Percentiles rank a stretch among this genome's conserved stretches.
Evolutionary conservation across 345 rosid genomes (phyloP).

Genomic region (Clausena lansium): DNA sequence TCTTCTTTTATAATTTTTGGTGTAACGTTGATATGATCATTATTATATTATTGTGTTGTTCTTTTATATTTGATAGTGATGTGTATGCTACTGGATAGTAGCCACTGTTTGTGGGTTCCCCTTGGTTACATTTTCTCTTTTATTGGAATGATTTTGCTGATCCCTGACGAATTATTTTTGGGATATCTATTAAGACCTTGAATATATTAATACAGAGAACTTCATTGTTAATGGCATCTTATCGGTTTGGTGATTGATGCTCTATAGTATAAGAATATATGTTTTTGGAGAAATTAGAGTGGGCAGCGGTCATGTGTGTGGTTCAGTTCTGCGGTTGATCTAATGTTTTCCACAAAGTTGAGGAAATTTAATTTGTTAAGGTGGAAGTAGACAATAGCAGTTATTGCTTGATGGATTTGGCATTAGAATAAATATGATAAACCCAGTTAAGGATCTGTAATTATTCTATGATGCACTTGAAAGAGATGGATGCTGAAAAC

Average conservation of each 20-base stretch:
- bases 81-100: neutral
- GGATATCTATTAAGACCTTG: neutral
- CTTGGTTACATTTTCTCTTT: neutral
- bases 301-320: neutral
- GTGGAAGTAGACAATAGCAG: neutral
- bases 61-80: neutral
- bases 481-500: neutral
- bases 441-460: neutral
- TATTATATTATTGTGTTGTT: neutral
- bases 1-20: neutral
- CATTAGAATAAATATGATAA: no score
- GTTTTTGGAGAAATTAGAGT: neutral
- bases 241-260: neutral
- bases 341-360: neutral
- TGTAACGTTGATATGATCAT: neutral
- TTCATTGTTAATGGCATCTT: neutral
- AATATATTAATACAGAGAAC: neutral
- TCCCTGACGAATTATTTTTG: neutral
- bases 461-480: neutral
- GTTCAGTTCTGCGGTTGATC: neutral
- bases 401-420: constrained; percentile 4
- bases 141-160: neutral
- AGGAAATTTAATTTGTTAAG: constrained; percentile 10
- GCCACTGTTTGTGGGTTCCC: neutral
- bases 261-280: neutral